phyloP scores from a whole-genome alignment of 768 basidiomycete genomes.

The Leccinum uliginosum region DNA sequence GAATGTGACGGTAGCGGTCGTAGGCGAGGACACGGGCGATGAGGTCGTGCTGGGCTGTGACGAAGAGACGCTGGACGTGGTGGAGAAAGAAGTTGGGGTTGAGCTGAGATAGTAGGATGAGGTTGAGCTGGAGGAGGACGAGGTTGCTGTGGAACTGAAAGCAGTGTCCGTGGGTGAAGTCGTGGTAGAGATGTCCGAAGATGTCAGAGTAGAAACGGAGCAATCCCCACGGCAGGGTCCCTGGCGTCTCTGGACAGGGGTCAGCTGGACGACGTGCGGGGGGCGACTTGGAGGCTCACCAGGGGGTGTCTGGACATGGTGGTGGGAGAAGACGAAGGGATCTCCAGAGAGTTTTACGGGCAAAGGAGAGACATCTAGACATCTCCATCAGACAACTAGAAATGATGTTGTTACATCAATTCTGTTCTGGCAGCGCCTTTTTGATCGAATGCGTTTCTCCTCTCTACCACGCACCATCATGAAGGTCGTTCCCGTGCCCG shows the following conservation, averaged over 20 bases:
- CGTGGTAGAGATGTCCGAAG: background rate
- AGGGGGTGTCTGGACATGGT: background rate
- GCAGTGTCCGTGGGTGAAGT: background rate
- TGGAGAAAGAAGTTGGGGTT: background rate
- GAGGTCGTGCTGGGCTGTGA: background rate
- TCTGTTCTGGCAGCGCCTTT: constrained; percentile 15
- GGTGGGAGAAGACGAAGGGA: background rate
- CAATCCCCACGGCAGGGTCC: background rate
- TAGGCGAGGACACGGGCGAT: background rate
- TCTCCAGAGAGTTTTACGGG: background rate
- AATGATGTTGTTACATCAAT: constrained; percentile 8
- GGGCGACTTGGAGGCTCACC: constrained; percentile 1
- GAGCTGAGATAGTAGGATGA: background rate
- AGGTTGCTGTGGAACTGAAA: background rate
- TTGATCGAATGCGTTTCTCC: background rate
- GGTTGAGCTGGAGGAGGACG: background rate
- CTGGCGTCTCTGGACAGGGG: background rate
- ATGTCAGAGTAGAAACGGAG: too few species aligned
- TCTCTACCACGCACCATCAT: constrained; percentile 37
- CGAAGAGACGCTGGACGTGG: background rate
- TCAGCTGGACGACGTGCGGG: background rate
- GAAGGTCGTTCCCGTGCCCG: constrained; percentile 76
- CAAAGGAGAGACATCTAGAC: background rate
- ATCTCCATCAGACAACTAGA: too few species aligned
- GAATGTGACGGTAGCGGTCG: constrained; percentile 4